These are phyloP conservation scores for Sclerotinia trifoliorum DNA, from an alignment of 2,329 filamentous ascomycete genomes.

Conservation along the genomic window DNA sequence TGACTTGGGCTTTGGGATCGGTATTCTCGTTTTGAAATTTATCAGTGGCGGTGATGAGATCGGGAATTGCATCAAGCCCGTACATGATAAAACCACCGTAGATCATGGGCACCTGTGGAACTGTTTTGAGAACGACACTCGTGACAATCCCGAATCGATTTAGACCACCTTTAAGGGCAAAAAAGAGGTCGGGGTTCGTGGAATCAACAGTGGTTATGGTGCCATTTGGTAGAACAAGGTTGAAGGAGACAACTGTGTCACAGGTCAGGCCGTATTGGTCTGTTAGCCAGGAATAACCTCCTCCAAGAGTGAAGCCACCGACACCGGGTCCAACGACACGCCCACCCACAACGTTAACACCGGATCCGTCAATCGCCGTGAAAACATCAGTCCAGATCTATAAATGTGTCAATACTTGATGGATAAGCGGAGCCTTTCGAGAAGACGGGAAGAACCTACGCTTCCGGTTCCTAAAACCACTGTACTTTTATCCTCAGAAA, in stretches of 20 bases:
- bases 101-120: slow-evolving; percentile 33
- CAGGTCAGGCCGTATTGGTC: slow-evolving; percentile 40
- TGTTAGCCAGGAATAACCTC: slow-evolving; percentile 38
- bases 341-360: slow-evolving; percentile 28
- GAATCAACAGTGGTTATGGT: slow-evolving; percentile 38
- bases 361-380: slow-evolving; percentile 22
- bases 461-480: slow-evolving; percentile 28
- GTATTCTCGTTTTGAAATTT: slow-evolving; percentile 33
- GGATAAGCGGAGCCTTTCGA: background rate
- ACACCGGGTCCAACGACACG: slow-evolving; percentile 37
- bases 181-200: slow-evolving; percentile 38
- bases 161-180: slow-evolving; percentile 37
- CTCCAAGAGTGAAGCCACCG: slow-evolving; percentile 41
- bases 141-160: slow-evolving; percentile 38
- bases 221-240: slow-evolving; percentile 38
- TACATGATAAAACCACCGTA: slow-evolving; percentile 38
- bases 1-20: slow-evolving; percentile 38
- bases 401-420: background rate
- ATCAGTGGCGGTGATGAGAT: slow-evolving; percentile 36
- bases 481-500: slow-evolving; percentile 25
- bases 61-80: slow-evolving; percentile 27
- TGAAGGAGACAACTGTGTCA: slow-evolving; percentile 36
- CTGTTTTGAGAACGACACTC: slow-evolving; percentile 40
- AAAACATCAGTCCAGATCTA: slow-evolving; percentile 30
- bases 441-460: slow-evolving; percentile 26